These are phyloP conservation scores for Berberis vulgaris DNA, from an alignment of 164 flowering plant species.

Conservation along the genomic window DNA sequence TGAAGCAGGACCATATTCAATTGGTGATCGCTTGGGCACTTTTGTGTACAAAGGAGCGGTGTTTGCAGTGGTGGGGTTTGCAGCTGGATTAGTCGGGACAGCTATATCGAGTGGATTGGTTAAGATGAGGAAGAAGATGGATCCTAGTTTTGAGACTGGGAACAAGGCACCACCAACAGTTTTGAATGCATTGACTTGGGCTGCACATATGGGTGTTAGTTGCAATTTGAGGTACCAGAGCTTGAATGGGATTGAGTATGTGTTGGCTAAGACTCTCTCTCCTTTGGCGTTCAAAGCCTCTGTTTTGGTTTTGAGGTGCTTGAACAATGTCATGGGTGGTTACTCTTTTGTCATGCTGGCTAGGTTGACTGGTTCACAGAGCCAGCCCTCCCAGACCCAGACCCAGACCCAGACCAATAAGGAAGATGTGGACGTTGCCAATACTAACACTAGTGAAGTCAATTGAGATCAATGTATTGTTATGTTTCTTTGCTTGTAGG, in stretches of 20 bases:
- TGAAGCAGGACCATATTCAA: neutral
- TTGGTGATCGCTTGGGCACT: neutral
- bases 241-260: neutral
- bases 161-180: slow-evolving; percentile 1
- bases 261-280: neutral
- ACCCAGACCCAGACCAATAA: too few species aligned
- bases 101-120: neutral
- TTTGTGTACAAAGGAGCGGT: neutral
- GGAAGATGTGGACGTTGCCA: neutral
- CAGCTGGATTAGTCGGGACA: slow-evolving; percentile 1
- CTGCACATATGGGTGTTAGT: neutral
- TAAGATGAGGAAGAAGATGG: neutral
- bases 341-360: neutral
- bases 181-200: slow-evolving; percentile 3
- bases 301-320: neutral
- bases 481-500: too few species aligned
- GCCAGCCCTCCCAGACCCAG: neutral
- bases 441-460: neutral
- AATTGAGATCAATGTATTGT: too few species aligned
- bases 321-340: neutral
- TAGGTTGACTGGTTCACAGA: slow-evolving; percentile 1
- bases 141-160: neutral
- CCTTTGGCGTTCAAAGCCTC: neutral
- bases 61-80: neutral
- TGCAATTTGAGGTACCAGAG: neutral